Percentiles rank a stretch among this genome's conserved stretches.
These are phyloP conservation scores for Trametes maxima DNA, from an alignment of 768 basidiomycete species.

Conservation along the genomic window DNA sequence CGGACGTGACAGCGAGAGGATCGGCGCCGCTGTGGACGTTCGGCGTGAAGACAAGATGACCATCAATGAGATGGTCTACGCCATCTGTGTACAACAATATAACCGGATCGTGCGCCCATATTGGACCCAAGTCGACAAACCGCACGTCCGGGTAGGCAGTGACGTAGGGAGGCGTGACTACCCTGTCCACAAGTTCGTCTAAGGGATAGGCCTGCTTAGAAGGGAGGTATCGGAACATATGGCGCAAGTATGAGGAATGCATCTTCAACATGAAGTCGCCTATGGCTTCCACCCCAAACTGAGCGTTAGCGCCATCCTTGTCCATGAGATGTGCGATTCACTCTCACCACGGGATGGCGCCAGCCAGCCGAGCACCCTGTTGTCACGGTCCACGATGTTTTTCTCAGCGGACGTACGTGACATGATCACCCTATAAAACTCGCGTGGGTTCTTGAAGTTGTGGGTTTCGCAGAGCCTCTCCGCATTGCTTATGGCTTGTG, in stretches of 20 bases:
- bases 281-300: neutral
- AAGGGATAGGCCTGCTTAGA: neutral
- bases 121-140: neutral
- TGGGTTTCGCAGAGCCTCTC: neutral
- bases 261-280: slow-evolving; percentile 9
- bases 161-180: neutral
- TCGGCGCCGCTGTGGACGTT: neutral
- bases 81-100: neutral
- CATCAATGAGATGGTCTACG: no score
- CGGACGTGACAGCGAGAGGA: neutral
- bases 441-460: neutral
- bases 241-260: neutral
- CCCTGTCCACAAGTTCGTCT: no score
- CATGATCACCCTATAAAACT: neutral
- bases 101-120: slow-evolving; percentile 1
- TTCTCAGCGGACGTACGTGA: neutral
- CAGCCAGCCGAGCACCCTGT: neutral
- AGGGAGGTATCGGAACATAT: slow-evolving; percentile 3
- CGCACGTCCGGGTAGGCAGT: neutral
- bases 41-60: neutral
- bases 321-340: no score
- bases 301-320: neutral
- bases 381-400: neutral
- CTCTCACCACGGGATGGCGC: neutral
- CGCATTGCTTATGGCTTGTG: neutral